A percentile compares a stretch with the other conserved stretches of the same genome.
These are phyloP conservation scores for Sphaerulina vaccinii DNA, from an alignment of 2,329 filamentous ascomycete species.

Conservation along the genomic window DNA sequence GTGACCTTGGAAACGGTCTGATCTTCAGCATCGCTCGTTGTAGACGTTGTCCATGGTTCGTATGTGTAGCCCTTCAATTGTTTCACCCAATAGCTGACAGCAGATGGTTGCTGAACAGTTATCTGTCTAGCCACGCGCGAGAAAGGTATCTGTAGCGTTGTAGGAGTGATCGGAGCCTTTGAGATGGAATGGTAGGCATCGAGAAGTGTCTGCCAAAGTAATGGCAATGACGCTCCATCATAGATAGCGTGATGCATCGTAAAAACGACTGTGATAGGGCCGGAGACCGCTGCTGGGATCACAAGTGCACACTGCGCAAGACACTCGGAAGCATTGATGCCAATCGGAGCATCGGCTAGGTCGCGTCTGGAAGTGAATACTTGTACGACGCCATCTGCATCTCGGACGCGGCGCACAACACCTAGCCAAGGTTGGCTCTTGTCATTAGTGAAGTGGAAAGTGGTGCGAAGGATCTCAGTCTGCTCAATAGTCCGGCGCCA, in stretches of 20 bases:
- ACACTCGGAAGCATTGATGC: background rate
- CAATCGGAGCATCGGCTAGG: background rate
- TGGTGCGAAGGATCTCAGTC: background rate
- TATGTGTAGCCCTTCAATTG: background rate
- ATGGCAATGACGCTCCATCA: constrained; percentile 3
- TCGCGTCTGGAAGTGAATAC: background rate
- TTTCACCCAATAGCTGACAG: background rate
- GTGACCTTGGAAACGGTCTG: background rate
- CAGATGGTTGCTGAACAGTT: background rate
- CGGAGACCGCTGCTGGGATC: background rate
- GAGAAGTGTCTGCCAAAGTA: background rate
- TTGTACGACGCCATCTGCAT: background rate
- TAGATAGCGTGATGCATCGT: constrained; percentile 13
- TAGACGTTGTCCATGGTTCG: background rate
- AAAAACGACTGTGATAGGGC: background rate
- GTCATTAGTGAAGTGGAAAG: background rate
- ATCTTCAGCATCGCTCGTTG: background rate
- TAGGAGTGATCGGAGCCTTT: background rate
- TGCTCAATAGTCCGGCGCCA: background rate
- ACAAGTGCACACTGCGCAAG: background rate
- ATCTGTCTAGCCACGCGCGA: background rate
- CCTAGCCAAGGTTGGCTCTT: background rate
- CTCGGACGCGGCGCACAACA: background rate
- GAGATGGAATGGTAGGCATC: background rate
- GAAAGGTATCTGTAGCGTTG: background rate